phyloP scores from a whole-genome alignment of 2,329 filamentous ascomycete species.

The Didymellaceae sp. region DNA sequence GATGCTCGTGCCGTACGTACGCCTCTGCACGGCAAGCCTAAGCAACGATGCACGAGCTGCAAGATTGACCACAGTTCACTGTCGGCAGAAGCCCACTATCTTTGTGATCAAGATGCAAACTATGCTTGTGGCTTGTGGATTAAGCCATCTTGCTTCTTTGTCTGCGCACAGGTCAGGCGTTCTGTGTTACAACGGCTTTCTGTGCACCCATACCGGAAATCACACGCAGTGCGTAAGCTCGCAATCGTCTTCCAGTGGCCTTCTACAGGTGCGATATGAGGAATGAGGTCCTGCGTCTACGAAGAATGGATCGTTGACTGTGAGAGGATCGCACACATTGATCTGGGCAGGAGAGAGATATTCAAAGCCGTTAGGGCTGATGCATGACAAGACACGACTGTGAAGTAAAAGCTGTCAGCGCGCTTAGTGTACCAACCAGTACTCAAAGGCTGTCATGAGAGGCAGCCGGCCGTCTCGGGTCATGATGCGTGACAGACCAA shows the following conservation, averaged over 20 bases:
- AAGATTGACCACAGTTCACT: slow-evolving; percentile 8
- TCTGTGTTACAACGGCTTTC: slow-evolving; percentile 41
- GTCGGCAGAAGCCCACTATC: slow-evolving; percentile 25
- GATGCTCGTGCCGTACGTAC: slow-evolving; percentile 40
- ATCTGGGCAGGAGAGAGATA: too few species aligned
- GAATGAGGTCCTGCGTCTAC: too few species aligned
- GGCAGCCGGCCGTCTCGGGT: too few species aligned
- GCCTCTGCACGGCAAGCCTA: slow-evolving; percentile 22
- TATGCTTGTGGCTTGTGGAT: not conserved
- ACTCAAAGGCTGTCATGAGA: too few species aligned
- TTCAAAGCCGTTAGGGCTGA: too few species aligned
- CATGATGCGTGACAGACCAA: slow-evolving; percentile 7
- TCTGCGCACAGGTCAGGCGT: slow-evolving; percentile 45
- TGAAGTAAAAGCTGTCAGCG: slow-evolving; percentile 4
- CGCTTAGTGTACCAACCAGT: not conserved
- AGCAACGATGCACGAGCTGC: slow-evolving; percentile 23
- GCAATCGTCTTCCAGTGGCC: slow-evolving; percentile 30
- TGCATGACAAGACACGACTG: too few species aligned
- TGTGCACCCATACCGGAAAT: slow-evolving; percentile 32
- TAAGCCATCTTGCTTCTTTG: slow-evolving; percentile 30
- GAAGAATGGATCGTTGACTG: too few species aligned
- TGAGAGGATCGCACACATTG: too few species aligned
- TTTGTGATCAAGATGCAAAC: slow-evolving; percentile 12
- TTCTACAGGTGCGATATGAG: slow-evolving; percentile 1
- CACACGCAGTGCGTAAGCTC: slow-evolving; percentile 27